Evolutionary conservation across 225 moss, liverwort and hornwort species (phyloP).

Genomic region (Lunularia cruciata): DNA sequence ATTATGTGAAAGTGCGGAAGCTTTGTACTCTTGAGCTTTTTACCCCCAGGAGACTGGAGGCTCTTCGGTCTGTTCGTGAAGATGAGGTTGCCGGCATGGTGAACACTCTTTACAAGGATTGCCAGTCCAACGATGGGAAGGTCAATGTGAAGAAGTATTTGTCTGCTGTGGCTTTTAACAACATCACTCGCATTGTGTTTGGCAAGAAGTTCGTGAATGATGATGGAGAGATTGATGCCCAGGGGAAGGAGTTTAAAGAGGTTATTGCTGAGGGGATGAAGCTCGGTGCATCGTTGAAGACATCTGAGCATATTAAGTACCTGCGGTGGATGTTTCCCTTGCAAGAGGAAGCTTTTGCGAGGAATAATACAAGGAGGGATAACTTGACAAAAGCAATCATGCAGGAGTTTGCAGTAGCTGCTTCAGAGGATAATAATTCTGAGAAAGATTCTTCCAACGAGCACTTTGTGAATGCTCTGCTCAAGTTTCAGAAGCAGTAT

Average conservation of each 20-base stretch:
- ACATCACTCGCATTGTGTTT: constrained; percentile 90
- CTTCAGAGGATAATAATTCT: constrained; percentile 37
- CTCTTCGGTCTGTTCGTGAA: constrained; percentile 64
- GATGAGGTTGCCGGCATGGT: constrained; percentile 73
- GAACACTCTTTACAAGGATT: constrained; percentile 49
- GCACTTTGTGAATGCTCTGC: constrained; percentile 88
- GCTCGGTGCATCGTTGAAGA: constrained; percentile 79
- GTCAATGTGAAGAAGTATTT: constrained; percentile 61
- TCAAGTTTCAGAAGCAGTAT: constrained; percentile 72
- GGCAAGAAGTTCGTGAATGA: constrained; percentile 89
- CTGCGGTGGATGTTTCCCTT: constrained; percentile 94
- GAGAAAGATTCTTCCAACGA: constrained; percentile 46
- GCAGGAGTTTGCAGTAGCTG: constrained; percentile 52
- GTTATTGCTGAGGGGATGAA: constrained; percentile 83
- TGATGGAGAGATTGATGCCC: constrained; percentile 54
- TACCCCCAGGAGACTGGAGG: constrained; percentile 73
- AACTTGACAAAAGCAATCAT: constrained; percentile 79
- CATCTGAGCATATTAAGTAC: constrained; percentile 91
- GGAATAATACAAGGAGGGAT: constrained; percentile 71
- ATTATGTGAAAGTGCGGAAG: constrained; percentile 95
- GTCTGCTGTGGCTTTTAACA: constrained; percentile 88
- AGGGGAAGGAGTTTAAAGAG: constrained; percentile 88
- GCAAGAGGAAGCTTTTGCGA: constrained; percentile 82
- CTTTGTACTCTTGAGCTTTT: constrained; percentile 94
- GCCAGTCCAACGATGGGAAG: not conserved